Evolutionary conservation across 768 basidiomycete genomes (phyloP), one percentile per base, ranked within the genome.

Genomic region (Cystobasidium tubakii): DNA sequence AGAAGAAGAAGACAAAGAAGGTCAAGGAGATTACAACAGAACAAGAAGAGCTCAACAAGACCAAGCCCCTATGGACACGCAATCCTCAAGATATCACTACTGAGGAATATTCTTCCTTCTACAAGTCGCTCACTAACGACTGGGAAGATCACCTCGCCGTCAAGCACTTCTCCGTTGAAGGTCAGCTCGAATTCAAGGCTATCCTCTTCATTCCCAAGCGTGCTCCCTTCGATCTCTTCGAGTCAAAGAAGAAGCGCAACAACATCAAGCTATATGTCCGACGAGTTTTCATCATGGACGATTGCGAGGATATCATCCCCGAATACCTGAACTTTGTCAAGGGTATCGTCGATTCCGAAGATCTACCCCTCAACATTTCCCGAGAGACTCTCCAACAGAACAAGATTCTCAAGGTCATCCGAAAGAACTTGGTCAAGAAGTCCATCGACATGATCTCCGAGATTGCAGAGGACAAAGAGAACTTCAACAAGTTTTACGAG

Each of bases 221-320:
- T 75, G 96, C 95, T 54, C 96, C 96, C 66, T 98, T 98, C 83
- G 96, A 99, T 81, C 89, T 99, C 82, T 99, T 99, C 84, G 96
- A 99, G 86, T 91, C 90, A 75, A 98, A 99, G 90, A 98, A 98
- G 90, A 98, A 98, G 88, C 91, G 95, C 80, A 97, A 97, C 87
- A 98, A 98, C 90, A 98, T 99, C 87, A 99, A 99, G 85, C 93
- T 99, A 82, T 99, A 98, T 82, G 96, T 99, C 79, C 92, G 96
- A 85, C 92, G 96, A 73, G 95, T 98, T 80, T 98, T 99, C 87
- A 98, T 99, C 87, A 97, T 96, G 92, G 96, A 99, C 84, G 94
- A 96, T 83, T 98, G 95, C 82, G 95, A 98, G 85, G 96, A 99
- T 81, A 85, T 96, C 81, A 98, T 95, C 81, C 95, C 95, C 78